Evolutionary conservation across 768 basidiomycete species (phyloP), one percentile per base, ranked within the genome.

Genomic region (Lentinula edodes): DNA sequence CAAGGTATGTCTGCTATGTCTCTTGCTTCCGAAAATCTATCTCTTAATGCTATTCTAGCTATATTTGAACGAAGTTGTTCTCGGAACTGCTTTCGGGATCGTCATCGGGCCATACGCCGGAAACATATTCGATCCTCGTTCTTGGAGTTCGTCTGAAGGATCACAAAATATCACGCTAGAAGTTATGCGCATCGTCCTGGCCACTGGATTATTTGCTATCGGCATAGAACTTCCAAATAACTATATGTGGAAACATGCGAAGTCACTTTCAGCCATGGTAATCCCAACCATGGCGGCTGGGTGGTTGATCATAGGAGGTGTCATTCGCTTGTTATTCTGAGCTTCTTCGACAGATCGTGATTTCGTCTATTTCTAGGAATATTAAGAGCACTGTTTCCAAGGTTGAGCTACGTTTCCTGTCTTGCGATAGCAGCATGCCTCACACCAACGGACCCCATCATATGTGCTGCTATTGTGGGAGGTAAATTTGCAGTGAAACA

Each of bases 401-500:
- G 73, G 2, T 73, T 97, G 61, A 77, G 79, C 63, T 90, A 84
- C 70, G 76, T 93, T 12, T 90, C 92, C 0, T 85, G 88, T 38
- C 82, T 98, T 4, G 92, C 88, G 51, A 87, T 97, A 58, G 90
- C 94, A 6, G 93, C 95, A 2, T 94, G 91, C 64, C 78, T 95
- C 28, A 95, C 94, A 0, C 93, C 93, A 1, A 99, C 96, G 10
- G 96, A 99, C 75, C 96, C 96, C 0, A 91, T 96, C 66, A 88
- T 96, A 54, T 93, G 90, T 59, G 91, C 93, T 58, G 88, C 82
- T 55, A 95, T 88, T 69, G 88, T 89, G 90, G 89, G 87, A 9
- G 90, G 91, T 0, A 85, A 79, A 62, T 93, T 82, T 65, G 90
- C 91, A 0, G 72, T 77, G 13, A 82, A 80, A 61, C 82, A 92